These are phyloP conservation scores for Gynostemma pentaphyllum DNA, from an alignment of 306 rosid species.

Conservation along the genomic window DNA sequence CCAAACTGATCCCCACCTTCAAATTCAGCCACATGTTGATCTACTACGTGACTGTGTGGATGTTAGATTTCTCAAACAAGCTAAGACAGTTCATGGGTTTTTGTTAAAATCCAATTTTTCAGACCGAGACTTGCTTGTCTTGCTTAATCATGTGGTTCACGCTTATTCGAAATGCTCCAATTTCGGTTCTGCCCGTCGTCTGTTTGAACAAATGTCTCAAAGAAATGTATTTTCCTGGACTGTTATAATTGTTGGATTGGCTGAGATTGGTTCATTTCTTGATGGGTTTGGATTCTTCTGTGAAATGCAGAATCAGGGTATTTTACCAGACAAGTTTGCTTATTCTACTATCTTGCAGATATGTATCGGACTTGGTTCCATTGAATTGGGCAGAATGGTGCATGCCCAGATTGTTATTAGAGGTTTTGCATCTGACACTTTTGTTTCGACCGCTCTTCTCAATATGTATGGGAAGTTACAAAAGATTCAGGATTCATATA, in stretches of 20 bases:
- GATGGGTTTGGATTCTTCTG: conserved; percentile 41
- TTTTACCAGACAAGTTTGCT: conserved; percentile 46
- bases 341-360: conserved; percentile 50
- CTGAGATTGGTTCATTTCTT: conserved; percentile 29
- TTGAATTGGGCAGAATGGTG: conserved; percentile 39
- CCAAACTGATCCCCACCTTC: conserved; percentile 10
- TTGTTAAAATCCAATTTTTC: conserved; percentile 32
- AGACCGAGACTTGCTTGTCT: conserved; percentile 29
- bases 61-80: conserved; percentile 20
- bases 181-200: conserved; percentile 24
- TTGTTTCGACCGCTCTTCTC: conserved; percentile 59
- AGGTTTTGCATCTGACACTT: conserved; percentile 41
- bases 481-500: conserved; percentile 30
- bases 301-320: conserved; percentile 40
- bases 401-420: conserved; percentile 53
- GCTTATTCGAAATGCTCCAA: conserved; percentile 47
- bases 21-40: conserved; percentile 38
- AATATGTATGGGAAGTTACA: conserved; percentile 66
- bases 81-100: conserved; percentile 45
- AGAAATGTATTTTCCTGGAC: conserved; percentile 66
- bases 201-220: conserved; percentile 51
- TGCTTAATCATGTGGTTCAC: conserved; percentile 41
- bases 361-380: conserved; percentile 40
- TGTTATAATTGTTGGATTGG: conserved; percentile 48
- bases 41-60: conserved; percentile 33